Evolutionary conservation across 2,329 filamentous ascomycete genomes (phyloP), one percentile per base, ranked within the genome.

Genomic region (Colletotrichum australisinense): DNA sequence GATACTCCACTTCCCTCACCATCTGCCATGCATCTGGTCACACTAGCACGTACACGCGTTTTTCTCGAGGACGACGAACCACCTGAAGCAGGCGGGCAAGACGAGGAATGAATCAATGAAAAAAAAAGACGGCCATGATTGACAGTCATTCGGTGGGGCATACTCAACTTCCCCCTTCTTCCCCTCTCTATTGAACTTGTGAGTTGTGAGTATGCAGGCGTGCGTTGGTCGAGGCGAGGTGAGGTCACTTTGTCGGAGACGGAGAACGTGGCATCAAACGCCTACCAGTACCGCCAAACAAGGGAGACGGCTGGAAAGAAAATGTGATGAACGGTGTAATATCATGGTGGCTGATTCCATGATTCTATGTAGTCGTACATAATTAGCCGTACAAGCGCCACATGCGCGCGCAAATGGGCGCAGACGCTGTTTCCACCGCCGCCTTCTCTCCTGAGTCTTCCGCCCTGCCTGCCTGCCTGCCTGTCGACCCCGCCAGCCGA

Each of bases 321-420:
- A 59, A 4, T 55, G 30, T 32, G 35, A 52, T 14, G 14, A 68
- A 53, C 19, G 57, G 49, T 72, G 52, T 30, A 66, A 71, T 69
- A 52, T 72, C 64, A 71, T 66, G 60, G 71, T 62, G 71, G 71
- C 71, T 58, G 71, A 66, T 73, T 73, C 62, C 71, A 70, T 73
- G 55, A 42, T 70, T 70, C 71, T 66, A 71, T 73, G 71, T 73
- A 73, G 67, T 73, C 56, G 67, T 73, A 73, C 71, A 73, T 73
- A 64, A 73, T 66, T 70, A 73, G 71, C 60, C 67, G 67, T 66
- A 73, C 71, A 70, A 71, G 71, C 70, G 70, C 55, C 67, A 55
- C 60, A 60, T 49, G 24, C 52, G 63, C 52, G 66, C 70, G 52
- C 38, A 46, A 60, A 60, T 53, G 42, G 42, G 66, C 53, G 62